phyloP scores from a whole-genome alignment of 306 rosid genomes.

The Arachis stenosperma region DNA sequence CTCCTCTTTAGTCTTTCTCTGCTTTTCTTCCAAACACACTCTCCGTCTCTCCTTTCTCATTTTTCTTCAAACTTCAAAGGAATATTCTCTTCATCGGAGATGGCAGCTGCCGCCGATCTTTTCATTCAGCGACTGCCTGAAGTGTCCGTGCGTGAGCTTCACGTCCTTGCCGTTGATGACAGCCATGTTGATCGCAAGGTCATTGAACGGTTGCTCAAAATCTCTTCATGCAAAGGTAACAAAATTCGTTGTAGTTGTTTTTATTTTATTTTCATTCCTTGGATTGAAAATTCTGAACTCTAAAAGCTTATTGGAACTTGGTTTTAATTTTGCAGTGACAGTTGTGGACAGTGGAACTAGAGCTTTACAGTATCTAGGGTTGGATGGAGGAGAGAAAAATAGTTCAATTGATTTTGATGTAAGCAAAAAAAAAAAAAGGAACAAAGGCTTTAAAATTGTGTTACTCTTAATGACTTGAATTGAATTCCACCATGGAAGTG shows the following conservation, averaged over 20 bases:
- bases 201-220: conserved; percentile 78
- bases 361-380: conserved; percentile 85
- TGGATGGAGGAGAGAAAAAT: conserved; percentile 65
- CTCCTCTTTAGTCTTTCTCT: neutral
- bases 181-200: conserved; percentile 86
- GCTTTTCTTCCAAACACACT: neutral
- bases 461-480: neutral
- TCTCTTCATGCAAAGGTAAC: conserved; percentile 86
- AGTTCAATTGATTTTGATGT: conserved; percentile 72
- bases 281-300: conserved; percentile 22
- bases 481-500: neutral
- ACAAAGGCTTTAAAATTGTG: neutral
- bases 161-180: conserved; percentile 95
- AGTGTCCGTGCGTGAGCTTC: conserved; percentile 53
- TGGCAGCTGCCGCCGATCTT: conserved; percentile 59
- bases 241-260: neutral
- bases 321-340: conserved; percentile 61
- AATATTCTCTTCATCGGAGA: conserved; percentile 1
- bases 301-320: conserved; percentile 38
- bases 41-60: no score
- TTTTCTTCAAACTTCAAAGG: neutral
- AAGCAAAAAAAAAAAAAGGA: conserved; percentile 32
- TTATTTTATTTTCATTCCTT: neutral
- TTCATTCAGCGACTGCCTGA: conserved; percentile 50
- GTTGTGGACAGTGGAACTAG: conserved; percentile 93